phyloP scores from a whole-genome alignment of 768 basidiomycete species.

The Trametes sanguinea region DNA sequence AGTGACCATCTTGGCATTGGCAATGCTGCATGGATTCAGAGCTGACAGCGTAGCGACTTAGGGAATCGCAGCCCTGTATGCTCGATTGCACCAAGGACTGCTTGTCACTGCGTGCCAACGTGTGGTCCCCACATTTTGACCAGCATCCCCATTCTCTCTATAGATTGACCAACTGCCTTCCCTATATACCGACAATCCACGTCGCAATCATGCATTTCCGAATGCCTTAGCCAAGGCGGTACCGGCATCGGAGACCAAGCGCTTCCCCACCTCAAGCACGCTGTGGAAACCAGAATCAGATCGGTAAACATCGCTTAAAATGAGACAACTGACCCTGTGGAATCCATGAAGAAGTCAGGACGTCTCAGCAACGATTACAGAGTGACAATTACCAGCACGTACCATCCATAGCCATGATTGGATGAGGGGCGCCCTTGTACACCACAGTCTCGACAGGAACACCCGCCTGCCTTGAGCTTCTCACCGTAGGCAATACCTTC shows the following conservation, averaged over 20 bases:
- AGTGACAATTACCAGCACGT: conserved; percentile 27
- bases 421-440: conserved; percentile 70
- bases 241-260: conserved; percentile 42
- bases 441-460: conserved; percentile 54
- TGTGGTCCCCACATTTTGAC: no score
- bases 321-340: conserved; percentile 17
- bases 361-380: background rate
- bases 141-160: no score
- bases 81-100: no score
- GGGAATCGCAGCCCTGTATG: no score
- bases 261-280: conserved; percentile 39
- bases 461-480: conserved; percentile 52
- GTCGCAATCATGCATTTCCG: conserved; percentile 17
- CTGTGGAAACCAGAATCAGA: conserved; percentile 24
- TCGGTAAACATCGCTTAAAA: background rate
- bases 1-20: background rate
- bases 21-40: background rate
- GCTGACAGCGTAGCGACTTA: no score
- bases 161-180: background rate
- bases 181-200: background rate
- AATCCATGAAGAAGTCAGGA: background rate
- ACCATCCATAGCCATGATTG: conserved; percentile 77
- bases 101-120: no score
- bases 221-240: conserved; percentile 38
- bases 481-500: conserved; percentile 68